phyloP scores from a whole-genome alignment of 2,329 filamentous ascomycete genomes.

The Verticillium isaacii region DNA sequence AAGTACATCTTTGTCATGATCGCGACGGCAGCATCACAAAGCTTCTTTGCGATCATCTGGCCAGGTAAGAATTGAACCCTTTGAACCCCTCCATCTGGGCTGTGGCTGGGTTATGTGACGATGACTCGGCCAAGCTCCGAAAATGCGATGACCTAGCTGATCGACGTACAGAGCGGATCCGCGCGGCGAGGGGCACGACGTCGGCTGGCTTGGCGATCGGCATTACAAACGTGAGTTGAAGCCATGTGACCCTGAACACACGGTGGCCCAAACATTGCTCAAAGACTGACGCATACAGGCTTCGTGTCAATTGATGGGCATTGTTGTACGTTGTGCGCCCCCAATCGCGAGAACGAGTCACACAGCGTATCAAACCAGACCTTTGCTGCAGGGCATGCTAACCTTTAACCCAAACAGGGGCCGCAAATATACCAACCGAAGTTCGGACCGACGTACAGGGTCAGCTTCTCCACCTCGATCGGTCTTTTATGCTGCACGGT shows the following conservation, averaged over 20 bases:
- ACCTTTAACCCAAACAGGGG: conserved; percentile 12
- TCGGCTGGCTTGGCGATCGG: conserved; percentile 31
- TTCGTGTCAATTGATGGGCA: conserved; percentile 27
- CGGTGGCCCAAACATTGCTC: neutral
- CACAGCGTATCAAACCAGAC: neutral
- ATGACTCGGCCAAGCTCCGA: neutral
- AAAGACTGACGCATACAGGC: conserved; percentile 10
- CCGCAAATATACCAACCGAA: conserved; percentile 33
- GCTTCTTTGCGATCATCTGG: conserved; percentile 33
- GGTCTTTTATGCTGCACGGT: conserved; percentile 24
- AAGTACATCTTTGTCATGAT: conserved; percentile 33
- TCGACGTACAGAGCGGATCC: conserved; percentile 24
- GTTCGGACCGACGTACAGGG: conserved; percentile 30
- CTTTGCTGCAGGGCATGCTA: neutral
- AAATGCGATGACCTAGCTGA: neutral
- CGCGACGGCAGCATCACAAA: conserved; percentile 30
- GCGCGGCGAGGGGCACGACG: conserved; percentile 31
- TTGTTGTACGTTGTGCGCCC: conserved; percentile 20
- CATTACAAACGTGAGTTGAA: conserved; percentile 23
- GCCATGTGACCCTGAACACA: neutral
- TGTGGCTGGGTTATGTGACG: neutral
- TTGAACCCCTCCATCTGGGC: neutral
- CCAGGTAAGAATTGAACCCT: conserved; percentile 16
- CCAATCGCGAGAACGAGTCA: neutral
- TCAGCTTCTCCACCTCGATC: conserved; percentile 30